These are phyloP conservation scores for Orbilia javanica DNA, from an alignment of 2,329 filamentous ascomycete genomes.

Conservation along the genomic window DNA sequence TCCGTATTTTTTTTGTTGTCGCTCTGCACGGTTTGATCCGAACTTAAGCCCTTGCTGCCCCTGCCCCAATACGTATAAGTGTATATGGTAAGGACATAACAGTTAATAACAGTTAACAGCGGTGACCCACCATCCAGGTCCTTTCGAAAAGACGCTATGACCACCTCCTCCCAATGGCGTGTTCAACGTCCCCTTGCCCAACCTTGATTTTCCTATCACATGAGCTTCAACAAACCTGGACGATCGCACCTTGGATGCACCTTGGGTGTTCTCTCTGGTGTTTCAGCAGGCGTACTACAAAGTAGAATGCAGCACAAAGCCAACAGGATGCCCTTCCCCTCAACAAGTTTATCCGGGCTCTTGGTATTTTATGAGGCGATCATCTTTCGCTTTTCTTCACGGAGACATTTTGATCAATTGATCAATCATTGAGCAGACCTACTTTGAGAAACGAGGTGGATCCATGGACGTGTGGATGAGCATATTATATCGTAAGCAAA, in stretches of 20 bases:
- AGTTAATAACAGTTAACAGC: too few species aligned
- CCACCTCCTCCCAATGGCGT: conserved; percentile 40
- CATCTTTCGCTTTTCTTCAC: conserved; percentile 13
- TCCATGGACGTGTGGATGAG: conserved; percentile 37
- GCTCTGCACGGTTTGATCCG: conserved; percentile 26
- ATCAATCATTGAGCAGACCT: conserved; percentile 16
- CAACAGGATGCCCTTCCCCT: neutral
- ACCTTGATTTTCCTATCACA: conserved; percentile 57
- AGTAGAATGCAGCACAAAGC: conserved; percentile 15
- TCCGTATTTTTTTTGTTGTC: neutral
- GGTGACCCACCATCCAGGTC: conserved; percentile 5
- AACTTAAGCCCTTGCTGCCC: conserved; percentile 11
- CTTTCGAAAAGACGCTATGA: conserved; percentile 47
- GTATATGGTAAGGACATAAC: too few species aligned
- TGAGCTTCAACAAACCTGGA: conserved; percentile 41
- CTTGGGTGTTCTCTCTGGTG: conserved; percentile 13
- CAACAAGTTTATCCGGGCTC: conserved; percentile 48
- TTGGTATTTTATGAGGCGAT: conserved; percentile 29
- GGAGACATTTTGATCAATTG: conserved; percentile 28
- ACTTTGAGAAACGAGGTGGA: conserved; percentile 36
- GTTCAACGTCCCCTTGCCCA: conserved; percentile 42
- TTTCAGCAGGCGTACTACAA: conserved; percentile 20
- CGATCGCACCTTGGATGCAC: conserved; percentile 30
- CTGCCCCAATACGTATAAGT: conserved; percentile 17
- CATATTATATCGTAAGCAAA: conserved; percentile 54